phyloP scores from a whole-genome alignment of 1,139 yeast species.

The Taphrina populina region DNA sequence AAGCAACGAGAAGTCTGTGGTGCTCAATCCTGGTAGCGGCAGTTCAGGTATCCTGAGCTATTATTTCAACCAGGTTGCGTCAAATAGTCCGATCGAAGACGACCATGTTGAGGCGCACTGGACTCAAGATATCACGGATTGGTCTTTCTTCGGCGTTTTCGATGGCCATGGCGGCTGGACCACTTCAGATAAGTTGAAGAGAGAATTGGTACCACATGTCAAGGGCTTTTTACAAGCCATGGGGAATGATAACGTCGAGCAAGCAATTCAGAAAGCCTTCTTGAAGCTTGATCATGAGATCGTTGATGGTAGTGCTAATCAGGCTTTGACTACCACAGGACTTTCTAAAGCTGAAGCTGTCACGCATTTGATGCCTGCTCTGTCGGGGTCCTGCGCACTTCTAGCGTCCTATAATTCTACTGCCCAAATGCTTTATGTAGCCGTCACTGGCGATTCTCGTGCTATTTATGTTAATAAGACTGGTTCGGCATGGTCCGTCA shows the following conservation, averaged over 20 bases:
- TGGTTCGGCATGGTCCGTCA: constrained; percentile 77
- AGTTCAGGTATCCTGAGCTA: constrained; percentile 75
- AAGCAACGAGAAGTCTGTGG: constrained; percentile 6
- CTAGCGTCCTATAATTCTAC: constrained; percentile 81
- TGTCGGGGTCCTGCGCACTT: constrained; percentile 92
- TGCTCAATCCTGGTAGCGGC: not conserved
- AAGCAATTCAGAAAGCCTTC: constrained; percentile 79
- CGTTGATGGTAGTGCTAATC: constrained; percentile 70
- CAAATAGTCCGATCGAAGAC: constrained; percentile 93
- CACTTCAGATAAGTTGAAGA: constrained; percentile 79
- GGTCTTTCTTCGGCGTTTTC: constrained; percentile 93
- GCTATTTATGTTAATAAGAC: constrained; percentile 66
- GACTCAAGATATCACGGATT: constrained; percentile 49
- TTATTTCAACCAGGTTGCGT: constrained; percentile 84
- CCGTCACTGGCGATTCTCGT: constrained; percentile 95
- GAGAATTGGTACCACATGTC: constrained; percentile 71
- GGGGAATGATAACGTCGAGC: constrained; percentile 57
- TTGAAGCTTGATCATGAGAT: constrained; percentile 80
- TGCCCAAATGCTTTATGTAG: constrained; percentile 72
- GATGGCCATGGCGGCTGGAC: constrained; percentile 99
- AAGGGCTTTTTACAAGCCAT: constrained; percentile 59
- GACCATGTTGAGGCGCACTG: constrained; percentile 85
- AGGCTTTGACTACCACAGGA: constrained; percentile 60
- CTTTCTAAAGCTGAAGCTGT: constrained; percentile 57
- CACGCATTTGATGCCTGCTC: constrained; percentile 81